phyloP scores from a whole-genome alignment of 1,284 basidiomycete genomes.

The Cryptococcus sp. region DNA sequence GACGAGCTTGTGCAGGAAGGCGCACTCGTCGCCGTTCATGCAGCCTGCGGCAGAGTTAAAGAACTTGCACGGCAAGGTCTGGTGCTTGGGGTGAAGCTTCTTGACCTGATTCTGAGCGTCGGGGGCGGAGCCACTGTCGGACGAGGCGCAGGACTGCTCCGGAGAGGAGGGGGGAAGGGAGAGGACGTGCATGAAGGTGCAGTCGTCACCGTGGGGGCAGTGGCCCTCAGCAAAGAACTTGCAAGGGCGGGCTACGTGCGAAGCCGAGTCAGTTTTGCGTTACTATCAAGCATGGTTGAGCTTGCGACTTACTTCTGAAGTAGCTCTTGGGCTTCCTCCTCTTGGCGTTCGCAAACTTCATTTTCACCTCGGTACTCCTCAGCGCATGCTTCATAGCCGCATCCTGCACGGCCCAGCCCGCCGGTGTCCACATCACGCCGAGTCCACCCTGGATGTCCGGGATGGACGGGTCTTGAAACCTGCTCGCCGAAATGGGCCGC shows the following conservation, averaged over 20 bases:
- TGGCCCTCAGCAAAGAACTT: slow-evolving; percentile 40
- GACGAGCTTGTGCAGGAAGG: slow-evolving; percentile 42
- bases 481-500: slow-evolving; percentile 19
- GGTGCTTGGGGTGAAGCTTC: slow-evolving; percentile 14
- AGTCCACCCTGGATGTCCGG: slow-evolving; percentile 23
- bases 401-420: slow-evolving; percentile 44
- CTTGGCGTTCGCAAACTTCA: slow-evolving; percentile 11
- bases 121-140: slow-evolving; percentile 9
- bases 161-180: slow-evolving; percentile 6
- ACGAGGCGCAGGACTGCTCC: slow-evolving; percentile 4
- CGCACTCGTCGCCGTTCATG: slow-evolving; percentile 34
- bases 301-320: slow-evolving; percentile 35
- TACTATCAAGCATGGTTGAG: not conserved
- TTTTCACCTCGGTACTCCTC: slow-evolving; percentile 21
- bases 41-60: slow-evolving; percentile 47
- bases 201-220: slow-evolving; percentile 44
- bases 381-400: slow-evolving; percentile 35
- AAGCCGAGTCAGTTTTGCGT: not conserved
- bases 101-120: not conserved
- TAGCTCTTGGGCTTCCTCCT: slow-evolving; percentile 26
- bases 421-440: slow-evolving; percentile 41
- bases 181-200: slow-evolving; percentile 36
- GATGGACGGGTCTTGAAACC: slow-evolving; percentile 8
- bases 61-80: slow-evolving; percentile 39
- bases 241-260: slow-evolving; percentile 32